phyloP scores from a whole-genome alignment of 768 basidiomycete species.

The Psilocybe subaeruginosa region DNA sequence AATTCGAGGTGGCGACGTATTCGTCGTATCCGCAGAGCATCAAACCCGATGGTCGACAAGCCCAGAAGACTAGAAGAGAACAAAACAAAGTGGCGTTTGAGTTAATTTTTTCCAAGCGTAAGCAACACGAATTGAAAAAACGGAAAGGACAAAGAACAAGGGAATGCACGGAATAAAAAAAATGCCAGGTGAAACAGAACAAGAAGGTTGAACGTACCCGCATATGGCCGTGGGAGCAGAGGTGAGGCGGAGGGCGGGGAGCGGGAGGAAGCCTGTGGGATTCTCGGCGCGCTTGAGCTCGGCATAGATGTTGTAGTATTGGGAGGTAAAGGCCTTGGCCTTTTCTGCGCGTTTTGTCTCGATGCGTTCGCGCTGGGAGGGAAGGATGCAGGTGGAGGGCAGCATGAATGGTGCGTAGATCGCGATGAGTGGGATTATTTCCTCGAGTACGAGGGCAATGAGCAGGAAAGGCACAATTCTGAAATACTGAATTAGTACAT shows the following conservation, averaged over 20 bases:
- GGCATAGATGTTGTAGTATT: slow-evolving; percentile 38
- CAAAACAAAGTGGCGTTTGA: not conserved
- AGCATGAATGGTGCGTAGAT: slow-evolving; percentile 85
- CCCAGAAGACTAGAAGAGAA: slow-evolving; percentile 36
- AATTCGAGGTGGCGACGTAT: slow-evolving; percentile 45
- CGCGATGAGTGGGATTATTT: slow-evolving; percentile 81
- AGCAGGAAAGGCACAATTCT: slow-evolving; percentile 82
- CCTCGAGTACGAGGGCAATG: slow-evolving; percentile 76
- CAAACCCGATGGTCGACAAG: slow-evolving; percentile 46
- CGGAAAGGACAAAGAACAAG: not conserved
- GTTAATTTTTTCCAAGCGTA: too few species aligned
- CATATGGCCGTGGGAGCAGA: slow-evolving; percentile 50
- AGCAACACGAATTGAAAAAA: not conserved
- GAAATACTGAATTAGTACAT: slow-evolving; percentile 7
- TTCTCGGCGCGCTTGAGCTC: slow-evolving; percentile 35
- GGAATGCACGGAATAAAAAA: slow-evolving; percentile 1
- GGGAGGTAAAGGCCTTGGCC: slow-evolving; percentile 38
- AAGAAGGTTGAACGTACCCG: slow-evolving; percentile 46
- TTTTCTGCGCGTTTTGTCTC: slow-evolving; percentile 56
- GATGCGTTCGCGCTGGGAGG: slow-evolving; percentile 73
- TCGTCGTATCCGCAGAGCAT: slow-evolving; percentile 44
- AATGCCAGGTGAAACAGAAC: slow-evolving; percentile 1
- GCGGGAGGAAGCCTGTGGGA: slow-evolving; percentile 35
- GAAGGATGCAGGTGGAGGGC: slow-evolving; percentile 85
- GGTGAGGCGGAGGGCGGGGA: slow-evolving; percentile 29